These are phyloP conservation scores for Amylocystis lapponica DNA, from an alignment of 768 basidiomycete genomes.

Conservation along the genomic window DNA sequence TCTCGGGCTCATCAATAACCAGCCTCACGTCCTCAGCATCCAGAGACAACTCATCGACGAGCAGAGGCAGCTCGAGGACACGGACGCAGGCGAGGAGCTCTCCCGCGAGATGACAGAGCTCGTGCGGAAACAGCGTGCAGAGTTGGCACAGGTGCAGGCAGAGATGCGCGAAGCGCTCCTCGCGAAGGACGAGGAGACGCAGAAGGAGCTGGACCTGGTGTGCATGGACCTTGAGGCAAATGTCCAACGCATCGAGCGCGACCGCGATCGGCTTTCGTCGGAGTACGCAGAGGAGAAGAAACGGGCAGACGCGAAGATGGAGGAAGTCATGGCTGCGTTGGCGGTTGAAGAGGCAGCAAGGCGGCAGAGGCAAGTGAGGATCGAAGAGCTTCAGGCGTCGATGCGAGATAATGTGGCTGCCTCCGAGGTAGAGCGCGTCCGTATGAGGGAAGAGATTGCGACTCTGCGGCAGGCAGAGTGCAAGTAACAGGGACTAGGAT, in stretches of 20 bases:
- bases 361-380: too few relatives aligned
- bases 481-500: too few relatives aligned
- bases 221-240: not conserved
- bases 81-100: slow-evolving; percentile 48
- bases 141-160: slow-evolving; percentile 27
- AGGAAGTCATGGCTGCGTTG: not conserved
- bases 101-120: slow-evolving; percentile 43
- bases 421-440: too few relatives aligned
- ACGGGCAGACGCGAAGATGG: not conserved
- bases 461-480: too few relatives aligned
- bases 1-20: slow-evolving; percentile 33
- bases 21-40: slow-evolving; percentile 41
- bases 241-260: slow-evolving; percentile 2
- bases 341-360: not conserved
- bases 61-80: slow-evolving; percentile 42
- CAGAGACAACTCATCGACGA: slow-evolving; percentile 50
- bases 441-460: too few relatives aligned
- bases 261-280: not conserved
- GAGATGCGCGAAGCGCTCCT: not conserved
- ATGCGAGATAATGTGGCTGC: not conserved
- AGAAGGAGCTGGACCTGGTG: not conserved
- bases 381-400: too few relatives aligned
- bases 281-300: not conserved
- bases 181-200: slow-evolving; percentile 1
- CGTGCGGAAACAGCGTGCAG: slow-evolving; percentile 39